Evolutionary conservation across 1,139 yeast species (phyloP).

Genomic region (Diutina catenulata): DNA sequence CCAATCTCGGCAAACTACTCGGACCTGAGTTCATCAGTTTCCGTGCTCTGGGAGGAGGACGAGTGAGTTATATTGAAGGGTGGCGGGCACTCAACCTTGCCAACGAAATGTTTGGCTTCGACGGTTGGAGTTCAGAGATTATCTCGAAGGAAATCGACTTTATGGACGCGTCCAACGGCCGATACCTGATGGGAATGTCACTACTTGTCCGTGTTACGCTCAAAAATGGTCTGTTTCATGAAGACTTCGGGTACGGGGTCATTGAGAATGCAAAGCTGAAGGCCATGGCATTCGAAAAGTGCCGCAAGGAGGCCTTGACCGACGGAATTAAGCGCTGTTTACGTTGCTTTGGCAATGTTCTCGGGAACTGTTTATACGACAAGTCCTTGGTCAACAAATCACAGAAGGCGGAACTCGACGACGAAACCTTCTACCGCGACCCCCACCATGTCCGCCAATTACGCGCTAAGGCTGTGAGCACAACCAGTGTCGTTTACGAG

Average conservation of each 20-base stretch:
- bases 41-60: conserved; percentile 69
- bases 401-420: conserved; percentile 17
- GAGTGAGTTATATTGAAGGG: conserved; percentile 67
- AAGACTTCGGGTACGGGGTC: conserved; percentile 74
- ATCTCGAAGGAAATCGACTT: conserved; percentile 58
- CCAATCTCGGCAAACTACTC: conserved; percentile 43
- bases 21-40: conserved; percentile 89
- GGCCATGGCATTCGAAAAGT: conserved; percentile 69
- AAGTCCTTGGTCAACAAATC: conserved; percentile 51
- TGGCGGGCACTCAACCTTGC: conserved; percentile 74
- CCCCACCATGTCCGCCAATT: not conserved
- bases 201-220: conserved; percentile 62
- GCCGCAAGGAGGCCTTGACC: conserved; percentile 72
- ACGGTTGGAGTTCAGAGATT: conserved; percentile 72
- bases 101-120: conserved; percentile 69
- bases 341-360: conserved; percentile 68
- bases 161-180: conserved; percentile 47
- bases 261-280: conserved; percentile 62
- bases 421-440: conserved; percentile 1
- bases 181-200: conserved; percentile 53
- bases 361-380: conserved; percentile 73
- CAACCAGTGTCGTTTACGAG: not conserved
- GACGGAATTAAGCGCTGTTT: conserved; percentile 71
- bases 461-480: not conserved
- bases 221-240: conserved; percentile 66